phyloP scores from a whole-genome alignment of 225 moss, liverwort and hornwort species.

The Rhytidiadelphus loreus region DNA sequence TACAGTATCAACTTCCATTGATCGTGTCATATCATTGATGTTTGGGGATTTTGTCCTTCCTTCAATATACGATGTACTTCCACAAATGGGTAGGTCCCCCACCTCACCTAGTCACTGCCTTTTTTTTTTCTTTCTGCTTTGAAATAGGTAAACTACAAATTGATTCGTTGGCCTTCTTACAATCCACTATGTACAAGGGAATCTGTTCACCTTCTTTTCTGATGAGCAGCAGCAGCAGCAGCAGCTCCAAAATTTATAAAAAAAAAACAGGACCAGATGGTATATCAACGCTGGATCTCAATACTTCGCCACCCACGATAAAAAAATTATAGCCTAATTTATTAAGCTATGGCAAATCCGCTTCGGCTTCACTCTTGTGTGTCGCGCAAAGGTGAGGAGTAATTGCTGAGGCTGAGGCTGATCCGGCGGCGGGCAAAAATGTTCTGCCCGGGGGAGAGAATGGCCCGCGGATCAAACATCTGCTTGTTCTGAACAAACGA shows the following conservation, averaged over 20 bases:
- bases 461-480: constrained; percentile 29
- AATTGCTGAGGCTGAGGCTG: not conserved
- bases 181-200: constrained; percentile 29
- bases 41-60: constrained; percentile 3
- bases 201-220: not conserved
- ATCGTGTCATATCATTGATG: not conserved
- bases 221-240: not conserved
- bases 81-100: constrained; percentile 10
- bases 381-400: not conserved
- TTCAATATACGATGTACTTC: constrained; percentile 8
- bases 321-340: not conserved
- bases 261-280: not conserved
- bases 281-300: not conserved
- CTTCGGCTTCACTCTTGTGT: not conserved
- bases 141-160: constrained; percentile 9
- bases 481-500: constrained; percentile 38
- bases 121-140: not conserved
- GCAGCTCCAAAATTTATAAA: not conserved
- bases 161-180: not conserved
- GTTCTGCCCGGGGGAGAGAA: constrained; percentile 53
- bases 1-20: not conserved
- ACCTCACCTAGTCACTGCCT: not conserved
- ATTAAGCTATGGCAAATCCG: not conserved
- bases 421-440: constrained; percentile 22
- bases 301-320: not conserved